Evolutionary conservation across 768 basidiomycete species (phyloP).

Genomic region (Phaffia tasmanica): DNA sequence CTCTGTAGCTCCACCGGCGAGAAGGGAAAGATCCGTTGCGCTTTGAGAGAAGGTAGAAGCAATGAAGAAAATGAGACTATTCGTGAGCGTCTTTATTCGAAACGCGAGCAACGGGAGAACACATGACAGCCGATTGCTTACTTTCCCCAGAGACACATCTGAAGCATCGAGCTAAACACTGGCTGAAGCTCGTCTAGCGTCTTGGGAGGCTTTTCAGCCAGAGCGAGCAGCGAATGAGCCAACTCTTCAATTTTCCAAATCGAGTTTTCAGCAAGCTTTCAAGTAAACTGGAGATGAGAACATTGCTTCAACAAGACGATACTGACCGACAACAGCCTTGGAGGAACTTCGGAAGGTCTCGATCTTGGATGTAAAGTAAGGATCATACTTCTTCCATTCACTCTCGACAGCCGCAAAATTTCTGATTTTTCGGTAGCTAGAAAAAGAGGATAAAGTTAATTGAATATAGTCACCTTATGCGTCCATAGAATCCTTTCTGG

Average conservation of each 20-base stretch:
- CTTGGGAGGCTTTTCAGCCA: slow-evolving; percentile 45
- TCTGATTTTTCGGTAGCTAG: slow-evolving; percentile 74
- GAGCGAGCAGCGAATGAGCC: slow-evolving; percentile 45
- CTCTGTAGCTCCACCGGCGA: slow-evolving; percentile 59
- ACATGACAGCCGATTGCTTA: neutral
- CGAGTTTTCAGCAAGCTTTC: slow-evolving; percentile 32
- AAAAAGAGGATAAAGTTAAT: slow-evolving; percentile 1
- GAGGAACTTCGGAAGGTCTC: slow-evolving; percentile 70
- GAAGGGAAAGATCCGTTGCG: slow-evolving; percentile 74
- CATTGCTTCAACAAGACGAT: slow-evolving; percentile 8
- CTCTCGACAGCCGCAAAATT: slow-evolving; percentile 56
- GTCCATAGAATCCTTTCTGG: neutral
- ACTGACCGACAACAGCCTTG: slow-evolving; percentile 63
- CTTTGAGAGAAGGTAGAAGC: neutral
- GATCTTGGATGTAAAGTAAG: slow-evolving; percentile 68
- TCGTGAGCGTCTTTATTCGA: slow-evolving; percentile 56
- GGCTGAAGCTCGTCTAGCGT: slow-evolving; percentile 51
- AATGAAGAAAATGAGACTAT: neutral
- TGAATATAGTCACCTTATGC: neutral
- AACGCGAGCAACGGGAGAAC: slow-evolving; percentile 50
- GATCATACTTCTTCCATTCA: slow-evolving; percentile 68
- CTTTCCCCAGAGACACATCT: slow-evolving; percentile 71
- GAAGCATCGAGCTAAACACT: slow-evolving; percentile 72
- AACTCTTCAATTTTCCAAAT: slow-evolving; percentile 43
- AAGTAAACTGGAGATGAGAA: neutral